Evolutionary conservation across 768 basidiomycete genomes (phyloP), one percentile per base, ranked within the genome.

Genomic region (Austroboletus eburneus): DNA sequence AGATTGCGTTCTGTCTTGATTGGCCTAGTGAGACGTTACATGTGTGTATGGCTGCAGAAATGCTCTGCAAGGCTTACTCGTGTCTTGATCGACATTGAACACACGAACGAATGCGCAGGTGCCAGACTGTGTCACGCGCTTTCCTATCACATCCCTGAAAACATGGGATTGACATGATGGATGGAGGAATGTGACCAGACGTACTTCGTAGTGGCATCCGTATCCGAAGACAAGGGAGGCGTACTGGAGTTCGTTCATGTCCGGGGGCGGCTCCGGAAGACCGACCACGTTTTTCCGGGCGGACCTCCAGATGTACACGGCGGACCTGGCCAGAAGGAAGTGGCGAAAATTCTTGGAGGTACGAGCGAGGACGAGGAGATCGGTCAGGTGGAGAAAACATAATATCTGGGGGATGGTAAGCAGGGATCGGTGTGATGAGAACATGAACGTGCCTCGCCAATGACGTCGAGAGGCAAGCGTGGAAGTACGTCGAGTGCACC

Each of bases 181-280:
- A 35, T 16, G 16, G 33, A 36, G n/a, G n/a, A 3, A 30, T 17
- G 22, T 24, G 6, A 22, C 33, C 3, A 29, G 22, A 27, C 29
- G 33, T 56, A 62, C 61, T 46, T 54, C 23, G 24, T 64, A 64
- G 62, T 76, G 66, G 54, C 80, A 81, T 47, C 64, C 64, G 5
- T 62, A 67, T 24, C 72, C 74, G 55, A 75, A 81, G 6, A 63
- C 65, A 22, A 82, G 69, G 46, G 73, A 71, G 4, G 73, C 73
- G 57, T 71, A 81, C 42, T 71, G 69, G n/a, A 74, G 66, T 51
- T 80, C 77, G 23, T 51, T 66, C 66, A 80, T 65, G 37, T 68
- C 72, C n/a, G 61, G 42, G 12, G 76, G 79, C 32, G 67, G 71
- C 21, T 70, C 66, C 4, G 78, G 80, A 22, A 80, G 57, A 16